Percentiles rank a stretch among this genome's conserved stretches.
These are phyloP conservation scores for Serpula lacrymans DNA, from an alignment of 768 basidiomycete species.

Conservation along the genomic window DNA sequence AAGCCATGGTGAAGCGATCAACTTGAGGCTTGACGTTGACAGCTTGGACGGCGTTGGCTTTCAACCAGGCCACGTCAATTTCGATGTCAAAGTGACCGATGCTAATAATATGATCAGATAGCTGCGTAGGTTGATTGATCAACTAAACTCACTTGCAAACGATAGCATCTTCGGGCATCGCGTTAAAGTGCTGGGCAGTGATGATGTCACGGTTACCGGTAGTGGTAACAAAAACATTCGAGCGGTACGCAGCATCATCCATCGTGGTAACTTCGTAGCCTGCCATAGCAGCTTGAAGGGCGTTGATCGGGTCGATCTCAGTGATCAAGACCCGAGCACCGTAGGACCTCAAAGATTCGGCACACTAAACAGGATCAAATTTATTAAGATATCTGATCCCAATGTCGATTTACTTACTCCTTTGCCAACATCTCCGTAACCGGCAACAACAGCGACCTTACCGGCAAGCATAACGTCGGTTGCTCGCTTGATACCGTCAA, in stretches of 20 bases:
- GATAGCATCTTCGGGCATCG: constrained; percentile 98
- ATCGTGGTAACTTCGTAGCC: constrained; percentile 98
- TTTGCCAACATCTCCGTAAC: constrained; percentile 99
- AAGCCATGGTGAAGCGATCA: constrained; percentile 92
- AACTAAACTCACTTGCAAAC: constrained; percentile 84
- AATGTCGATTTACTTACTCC: constrained; percentile 87
- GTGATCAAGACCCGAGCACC: constrained; percentile 95
- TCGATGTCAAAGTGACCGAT: constrained; percentile 87
- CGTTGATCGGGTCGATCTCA: constrained; percentile 99
- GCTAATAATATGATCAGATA: constrained; percentile 35
- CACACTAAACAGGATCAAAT: constrained; percentile 60
- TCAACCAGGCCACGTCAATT: constrained; percentile 98
- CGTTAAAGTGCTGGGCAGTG: constrained; percentile 83
- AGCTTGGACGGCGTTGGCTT: constrained; percentile 78
- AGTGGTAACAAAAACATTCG: constrained; percentile 95
- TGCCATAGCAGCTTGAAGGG: constrained; percentile 99
- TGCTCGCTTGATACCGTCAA: constrained; percentile 99
- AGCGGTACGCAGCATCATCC: constrained; percentile 90
- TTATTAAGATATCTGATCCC: too few species aligned
- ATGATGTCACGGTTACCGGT: constrained; percentile 99
- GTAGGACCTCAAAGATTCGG: constrained; percentile 95
- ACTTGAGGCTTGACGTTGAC: constrained; percentile 99
- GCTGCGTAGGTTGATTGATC: constrained; percentile 7
- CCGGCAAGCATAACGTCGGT: constrained; percentile 99
- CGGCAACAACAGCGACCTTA: constrained; percentile 98